Percentiles rank a stretch among this genome's conserved stretches.
phyloP scores from a whole-genome alignment of 1,139 yeast genomes.

The Magnusiomyces paraingens region DNA sequence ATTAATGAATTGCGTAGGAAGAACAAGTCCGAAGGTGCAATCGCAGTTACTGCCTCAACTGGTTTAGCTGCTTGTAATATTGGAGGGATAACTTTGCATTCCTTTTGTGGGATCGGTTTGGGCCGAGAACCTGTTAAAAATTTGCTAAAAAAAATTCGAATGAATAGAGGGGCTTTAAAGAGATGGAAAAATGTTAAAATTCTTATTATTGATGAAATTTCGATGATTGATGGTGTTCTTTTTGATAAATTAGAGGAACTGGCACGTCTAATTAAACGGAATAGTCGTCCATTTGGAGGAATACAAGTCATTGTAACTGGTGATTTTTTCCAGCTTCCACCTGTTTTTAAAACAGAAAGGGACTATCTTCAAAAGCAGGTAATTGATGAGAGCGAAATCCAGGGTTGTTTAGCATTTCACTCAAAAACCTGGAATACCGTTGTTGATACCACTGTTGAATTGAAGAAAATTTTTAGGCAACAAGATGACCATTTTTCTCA shows the following conservation, averaged over 20 bases:
- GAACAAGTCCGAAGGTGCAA: slow-evolving; percentile 35
- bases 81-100: slow-evolving; percentile 81
- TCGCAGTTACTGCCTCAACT: slow-evolving; percentile 87
- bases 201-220: slow-evolving; percentile 75
- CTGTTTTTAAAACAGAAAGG: slow-evolving; percentile 40
- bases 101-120: slow-evolving; percentile 81
- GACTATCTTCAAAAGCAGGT: slow-evolving; percentile 27
- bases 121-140: slow-evolving; percentile 45
- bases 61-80: slow-evolving; percentile 90
- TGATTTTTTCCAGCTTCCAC: slow-evolving; percentile 88
- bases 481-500: slow-evolving; percentile 74
- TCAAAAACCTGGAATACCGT: slow-evolving; percentile 63
- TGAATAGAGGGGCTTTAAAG: slow-evolving; percentile 37
- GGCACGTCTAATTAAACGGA: slow-evolving; percentile 47
- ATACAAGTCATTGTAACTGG: slow-evolving; percentile 81
- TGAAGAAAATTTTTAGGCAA: slow-evolving; percentile 85
- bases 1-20: slow-evolving; percentile 51
- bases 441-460: slow-evolving; percentile 58
- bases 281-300: slow-evolving; percentile 69
- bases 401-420: slow-evolving; percentile 65
- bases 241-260: slow-evolving; percentile 64
- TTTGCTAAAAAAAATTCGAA: slow-evolving; percentile 49
- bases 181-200: slow-evolving; percentile 63
- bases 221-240: slow-evolving; percentile 77
- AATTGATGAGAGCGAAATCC: slow-evolving; percentile 27